Evolutionary conservation across 495 filamentous ascomycete species (phyloP), one percentile per base, ranked within the genome.

Genomic region (Aspergillus campestris): DNA sequence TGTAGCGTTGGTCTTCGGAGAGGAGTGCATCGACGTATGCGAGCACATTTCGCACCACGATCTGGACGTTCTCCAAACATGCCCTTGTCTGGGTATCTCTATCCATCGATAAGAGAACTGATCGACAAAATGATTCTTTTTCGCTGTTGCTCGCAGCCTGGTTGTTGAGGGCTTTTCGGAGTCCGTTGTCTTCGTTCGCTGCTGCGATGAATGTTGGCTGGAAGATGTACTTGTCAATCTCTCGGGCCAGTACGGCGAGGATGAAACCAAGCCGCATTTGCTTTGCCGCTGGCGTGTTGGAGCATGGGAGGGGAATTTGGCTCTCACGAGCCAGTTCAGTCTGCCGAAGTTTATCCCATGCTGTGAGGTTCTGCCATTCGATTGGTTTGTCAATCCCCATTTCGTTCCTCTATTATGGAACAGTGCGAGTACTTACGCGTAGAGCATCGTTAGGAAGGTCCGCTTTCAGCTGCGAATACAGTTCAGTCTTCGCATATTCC

Each of bases 191-290:
- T n/a, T 51, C 47, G 3, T 56, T 32, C 32, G 15, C 10, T 3
- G 31, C 31, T 13, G 27, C 11, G 41, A 59, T 47, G 40, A 61
- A 57, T 31, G 38, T 55, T 0, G 55, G 60, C 29, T 57, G 51
- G 51, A 61, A 59, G 11, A 64, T 57, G 11, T 53, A n/a, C 31
- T 44, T 42, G 42, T 53, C 48, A 27, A 61, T 53, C 36, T 59
- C 41, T 32, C 55, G 51, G 4, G 53, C 55, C 8, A 64, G 47
- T 35, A 64, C 49, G 31, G 48, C 53, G 18, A 64, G 34, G 11
- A 52, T 51, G 18, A 61, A 42, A 11, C 46, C 50, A 13, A 58
- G 48, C 1, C 58, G 58, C 51, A 60, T 57, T 11, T 43, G 40
- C 42, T 60, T 60, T 33, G 57, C 53, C 14, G 44, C 53, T n/a